Base-by-base conservation (phyloP, 2,329 filamentous ascomycete genomes). In the Dactylellina parvicollis region DNA sequence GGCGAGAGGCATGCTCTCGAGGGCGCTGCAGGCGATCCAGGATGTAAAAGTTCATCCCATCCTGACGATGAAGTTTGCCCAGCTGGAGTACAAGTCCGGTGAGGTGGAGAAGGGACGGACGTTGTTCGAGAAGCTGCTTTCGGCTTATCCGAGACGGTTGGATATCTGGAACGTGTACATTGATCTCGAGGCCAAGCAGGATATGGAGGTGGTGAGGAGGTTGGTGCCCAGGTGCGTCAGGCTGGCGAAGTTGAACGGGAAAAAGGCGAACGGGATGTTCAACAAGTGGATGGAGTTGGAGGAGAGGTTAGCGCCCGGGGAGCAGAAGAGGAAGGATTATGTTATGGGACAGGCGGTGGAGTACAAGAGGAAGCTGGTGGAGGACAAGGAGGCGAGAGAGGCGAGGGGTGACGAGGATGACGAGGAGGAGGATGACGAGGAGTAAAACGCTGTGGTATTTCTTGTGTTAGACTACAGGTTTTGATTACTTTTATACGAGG, bases 111-210 rank as follows among this genome's bases (percentile, higher is more conserved):
- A 92, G 69, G 95, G 95, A 8, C 90, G 96, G 16, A 99, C 96
- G 24, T 89, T 98, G 79, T 98, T 98, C 78, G 94, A 97, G 81
- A 90, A 90, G 38, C 85, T 99, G 7, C 85, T 99, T 5, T 86
- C 88, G 34, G 89, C 90, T 3, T 96, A 90, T 83, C 92, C 92
- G 47, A 96, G 96, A 84, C 91, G 92, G 80, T 88, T 92, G 71
- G 92, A 97, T 80, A 84, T 98, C 56, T 98, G 94, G 94, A 95
- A 92, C 81, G 89, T 96, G 81, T 88, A 96, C 76, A 82, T 97
- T 0, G 92, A 96, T 79, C 85, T 97, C 64, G 95, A 99, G 83
- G 85, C 89, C 64, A 85, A 83, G 77, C 80, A 82, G 74, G 86
- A 88, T 60, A 80, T 80, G 9, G 79, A 82, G 1, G 85, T 84